These are phyloP conservation scores for Comarum palustre DNA, from an alignment of 306 rosid species.

Conservation along the genomic window DNA sequence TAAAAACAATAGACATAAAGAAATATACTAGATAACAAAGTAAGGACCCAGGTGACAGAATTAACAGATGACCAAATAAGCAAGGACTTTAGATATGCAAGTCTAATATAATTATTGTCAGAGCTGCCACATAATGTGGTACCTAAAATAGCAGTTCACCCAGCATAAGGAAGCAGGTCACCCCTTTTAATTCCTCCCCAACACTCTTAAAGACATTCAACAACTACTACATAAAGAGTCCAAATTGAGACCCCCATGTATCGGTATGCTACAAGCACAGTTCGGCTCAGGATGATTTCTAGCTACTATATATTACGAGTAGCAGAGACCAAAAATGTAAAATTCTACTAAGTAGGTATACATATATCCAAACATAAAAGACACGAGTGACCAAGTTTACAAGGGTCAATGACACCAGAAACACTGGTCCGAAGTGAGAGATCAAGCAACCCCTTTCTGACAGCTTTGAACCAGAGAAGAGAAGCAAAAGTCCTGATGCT, in stretches of 20 bases:
- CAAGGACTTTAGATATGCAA: background rate
- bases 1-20: background rate
- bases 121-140: background rate
- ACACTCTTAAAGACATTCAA: no score
- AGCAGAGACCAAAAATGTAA: background rate
- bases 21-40: background rate
- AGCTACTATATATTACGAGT: background rate
- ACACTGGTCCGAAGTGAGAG: background rate
- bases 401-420: background rate
- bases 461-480: background rate
- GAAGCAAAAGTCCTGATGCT: background rate
- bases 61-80: background rate
- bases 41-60: background rate
- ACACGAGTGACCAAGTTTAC: background rate
- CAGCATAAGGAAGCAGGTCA: background rate
- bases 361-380: background rate
- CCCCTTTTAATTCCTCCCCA: background rate
- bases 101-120: background rate
- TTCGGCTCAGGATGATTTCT: background rate
- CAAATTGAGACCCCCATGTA: background rate
- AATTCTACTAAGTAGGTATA: background rate
- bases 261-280: background rate
- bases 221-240: background rate
- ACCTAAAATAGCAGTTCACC: background rate
- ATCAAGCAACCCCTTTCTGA: background rate